Evolutionary conservation across 1,139 yeast species (phyloP), one percentile per base, ranked within the genome.

Genomic region (Ogataea hybrid): DNA sequence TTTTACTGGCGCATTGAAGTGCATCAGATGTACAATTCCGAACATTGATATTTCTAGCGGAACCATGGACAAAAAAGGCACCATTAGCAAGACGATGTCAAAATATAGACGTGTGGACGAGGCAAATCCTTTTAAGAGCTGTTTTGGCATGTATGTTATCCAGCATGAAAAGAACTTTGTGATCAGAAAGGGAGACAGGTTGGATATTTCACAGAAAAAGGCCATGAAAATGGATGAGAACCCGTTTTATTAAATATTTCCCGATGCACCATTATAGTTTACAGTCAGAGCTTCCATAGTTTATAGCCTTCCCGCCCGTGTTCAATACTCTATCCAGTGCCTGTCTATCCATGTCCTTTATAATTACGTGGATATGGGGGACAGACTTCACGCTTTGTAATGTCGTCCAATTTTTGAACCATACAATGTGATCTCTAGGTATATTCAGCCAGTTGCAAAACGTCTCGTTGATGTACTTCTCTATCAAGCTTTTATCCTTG

Each of bases 351-450:
- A 70, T 53, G 17, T 69, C 75, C 39, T 63, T 68, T 14, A 79
- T 55, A 25, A 79, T 53, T 1, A 80, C 75, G 57, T 80, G 86
- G 16, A 80, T 63, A 56, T 80, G 86, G 33, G 84, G 78, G 27
- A 80, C 65, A 25, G 73, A 68, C 47, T 68, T 69, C 6, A 80
- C 80, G 52, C 84, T 77, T 55, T 80, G 86, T 32, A 80, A 61
- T 6, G 73, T 67, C 6, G 77, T 72, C 78, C 82, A 80, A 54
- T 80, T 80, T 51, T 79, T 71, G 60, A 80, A 80, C 86, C 86
- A 80, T 3, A 70, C 54, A 10, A 80, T 54, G 40, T 73, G 60
- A 6, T 67, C 66, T 43, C 62, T 47, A 1, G 57, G 50, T 15
- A 77, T 52, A 0, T 69, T 70, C 28, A 71, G 56, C 32, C 59